Evolutionary conservation across 2,329 filamentous ascomycete species (phyloP).

Genomic region (Penicillium oxalicum): DNA sequence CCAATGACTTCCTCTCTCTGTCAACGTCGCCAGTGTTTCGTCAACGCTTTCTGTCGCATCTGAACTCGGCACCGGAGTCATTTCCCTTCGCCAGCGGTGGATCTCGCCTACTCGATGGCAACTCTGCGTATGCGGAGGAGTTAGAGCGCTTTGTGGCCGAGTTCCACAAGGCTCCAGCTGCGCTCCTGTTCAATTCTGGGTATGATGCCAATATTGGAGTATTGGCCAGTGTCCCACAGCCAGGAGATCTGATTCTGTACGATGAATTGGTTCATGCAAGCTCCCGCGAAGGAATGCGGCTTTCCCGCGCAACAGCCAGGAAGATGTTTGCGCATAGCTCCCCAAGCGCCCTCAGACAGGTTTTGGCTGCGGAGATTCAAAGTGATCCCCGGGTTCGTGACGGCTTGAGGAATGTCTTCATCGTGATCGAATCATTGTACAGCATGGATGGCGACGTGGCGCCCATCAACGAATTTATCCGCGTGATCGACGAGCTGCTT

Average conservation of each 20-base stretch:
- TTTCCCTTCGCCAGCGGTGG: slow-evolving; percentile 52
- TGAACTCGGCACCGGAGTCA: slow-evolving; percentile 31
- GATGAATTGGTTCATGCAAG: slow-evolving; percentile 75
- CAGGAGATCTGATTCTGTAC: slow-evolving; percentile 59
- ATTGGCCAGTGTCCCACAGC: slow-evolving; percentile 55
- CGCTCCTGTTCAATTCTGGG: slow-evolving; percentile 58
- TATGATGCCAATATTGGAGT: slow-evolving; percentile 62
- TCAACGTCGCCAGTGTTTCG: slow-evolving; percentile 45
- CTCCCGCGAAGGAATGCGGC: slow-evolving; percentile 68
- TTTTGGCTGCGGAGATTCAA: slow-evolving; percentile 28
- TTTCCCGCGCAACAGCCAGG: slow-evolving; percentile 50
- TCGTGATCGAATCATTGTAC: slow-evolving; percentile 67
- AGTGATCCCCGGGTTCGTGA: slow-evolving; percentile 28
- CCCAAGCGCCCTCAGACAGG: slow-evolving; percentile 31
- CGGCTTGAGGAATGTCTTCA: slow-evolving; percentile 53
- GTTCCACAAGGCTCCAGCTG: slow-evolving; percentile 55
- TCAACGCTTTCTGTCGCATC: slow-evolving; percentile 44
- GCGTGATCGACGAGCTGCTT: slow-evolving; percentile 51
- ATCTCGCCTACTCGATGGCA: slow-evolving; percentile 60
- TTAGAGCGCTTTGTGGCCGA: slow-evolving; percentile 53
- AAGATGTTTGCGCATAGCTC: slow-evolving; percentile 47
- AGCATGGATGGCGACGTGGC: slow-evolving; percentile 78
- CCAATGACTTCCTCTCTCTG: slow-evolving; percentile 61
- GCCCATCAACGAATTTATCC: slow-evolving; percentile 56
- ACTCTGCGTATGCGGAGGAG: slow-evolving; percentile 54